phyloP scores from a whole-genome alignment of 176 grass and related monocot genomes.

The Zoysia pacifica region DNA sequence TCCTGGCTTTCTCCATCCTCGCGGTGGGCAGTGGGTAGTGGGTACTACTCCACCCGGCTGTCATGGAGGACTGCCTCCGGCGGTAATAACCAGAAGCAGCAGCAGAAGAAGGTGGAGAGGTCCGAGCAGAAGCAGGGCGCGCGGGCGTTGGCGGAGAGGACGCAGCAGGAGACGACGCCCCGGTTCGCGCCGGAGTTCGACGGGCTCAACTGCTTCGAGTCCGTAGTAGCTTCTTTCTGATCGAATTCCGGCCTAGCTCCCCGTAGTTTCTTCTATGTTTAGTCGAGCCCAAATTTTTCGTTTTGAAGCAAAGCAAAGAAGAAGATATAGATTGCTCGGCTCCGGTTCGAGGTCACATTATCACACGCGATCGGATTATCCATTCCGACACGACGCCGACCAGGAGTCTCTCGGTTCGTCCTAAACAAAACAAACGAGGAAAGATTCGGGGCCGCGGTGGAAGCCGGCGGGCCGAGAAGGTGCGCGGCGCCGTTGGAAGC shows the following conservation, averaged over 20 bases:
- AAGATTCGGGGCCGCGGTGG: too few species aligned
- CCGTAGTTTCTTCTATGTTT: not conserved
- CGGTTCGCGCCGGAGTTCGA: slow-evolving; percentile 77
- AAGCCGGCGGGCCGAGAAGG: too few species aligned
- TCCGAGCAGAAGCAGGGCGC: not conserved
- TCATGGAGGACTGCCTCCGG: not conserved
- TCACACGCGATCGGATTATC: not conserved
- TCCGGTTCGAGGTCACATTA: not conserved
- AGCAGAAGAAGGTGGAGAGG: not conserved
- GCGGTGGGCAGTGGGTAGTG: not conserved
- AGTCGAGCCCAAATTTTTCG: too few species aligned
- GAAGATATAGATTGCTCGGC: too few species aligned
- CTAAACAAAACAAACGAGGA: not conserved
- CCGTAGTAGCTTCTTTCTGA: slow-evolving; percentile 44
- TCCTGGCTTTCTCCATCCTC: slow-evolving; percentile 72
- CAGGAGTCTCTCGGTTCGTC: not conserved
- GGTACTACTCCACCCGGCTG: not conserved
- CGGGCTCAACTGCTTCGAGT: slow-evolving; percentile 65
- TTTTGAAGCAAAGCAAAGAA: too few species aligned
- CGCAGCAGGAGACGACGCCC: slow-evolving; percentile 8
- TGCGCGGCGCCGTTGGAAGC: too few species aligned
- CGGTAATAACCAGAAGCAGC: slow-evolving; percentile 12
- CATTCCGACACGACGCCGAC: not conserved
- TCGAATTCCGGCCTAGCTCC: not conserved
- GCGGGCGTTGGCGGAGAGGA: not conserved